A percentile compares a stretch with the other conserved stretches of the same genome.
Conservation (phyloP, 106 monocot species). For the Acorus gramineus region DNA sequence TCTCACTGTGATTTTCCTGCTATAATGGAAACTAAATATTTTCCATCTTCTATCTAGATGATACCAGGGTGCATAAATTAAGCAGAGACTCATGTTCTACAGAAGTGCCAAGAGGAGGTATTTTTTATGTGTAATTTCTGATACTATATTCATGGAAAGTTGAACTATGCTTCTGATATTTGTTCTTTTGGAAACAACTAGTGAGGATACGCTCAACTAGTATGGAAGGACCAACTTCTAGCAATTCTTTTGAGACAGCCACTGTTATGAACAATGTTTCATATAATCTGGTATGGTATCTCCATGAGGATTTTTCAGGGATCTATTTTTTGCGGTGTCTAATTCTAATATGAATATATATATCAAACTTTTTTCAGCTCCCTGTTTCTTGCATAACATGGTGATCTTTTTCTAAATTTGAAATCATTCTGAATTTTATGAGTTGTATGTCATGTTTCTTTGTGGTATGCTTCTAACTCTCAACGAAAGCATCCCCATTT, state of each 20-base stretch:
- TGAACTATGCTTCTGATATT: background rate
- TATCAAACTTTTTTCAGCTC: too few relatives aligned
- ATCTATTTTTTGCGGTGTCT: too few relatives aligned
- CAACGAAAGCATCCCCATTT: too few relatives aligned
- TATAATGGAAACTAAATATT: background rate
- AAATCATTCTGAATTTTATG: too few relatives aligned
- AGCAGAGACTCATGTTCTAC: constrained; percentile 28
- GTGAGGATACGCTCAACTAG: constrained; percentile 47
- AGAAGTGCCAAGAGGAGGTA: constrained; percentile 66
- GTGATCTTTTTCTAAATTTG: too few relatives aligned
- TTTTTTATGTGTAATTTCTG: background rate
- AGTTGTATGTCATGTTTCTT: too few relatives aligned
- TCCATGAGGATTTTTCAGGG: background rate
- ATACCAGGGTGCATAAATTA: constrained; percentile 38
- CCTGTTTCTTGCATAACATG: too few relatives aligned
- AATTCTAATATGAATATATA: too few relatives aligned
- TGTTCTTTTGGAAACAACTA: constrained; percentile 9
- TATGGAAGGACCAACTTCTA: constrained; percentile 28
- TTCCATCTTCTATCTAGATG: constrained; percentile 29
- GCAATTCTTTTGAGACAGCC: constrained; percentile 19
- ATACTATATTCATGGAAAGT: background rate
- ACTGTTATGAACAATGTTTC: constrained; percentile 5
- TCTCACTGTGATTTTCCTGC: background rate
- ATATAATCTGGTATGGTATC: constrained; percentile 22
- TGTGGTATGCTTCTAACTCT: too few relatives aligned